Base-by-base conservation (phyloP, 768 basidiomycete species). In the Tephrocybe rancida region DNA sequence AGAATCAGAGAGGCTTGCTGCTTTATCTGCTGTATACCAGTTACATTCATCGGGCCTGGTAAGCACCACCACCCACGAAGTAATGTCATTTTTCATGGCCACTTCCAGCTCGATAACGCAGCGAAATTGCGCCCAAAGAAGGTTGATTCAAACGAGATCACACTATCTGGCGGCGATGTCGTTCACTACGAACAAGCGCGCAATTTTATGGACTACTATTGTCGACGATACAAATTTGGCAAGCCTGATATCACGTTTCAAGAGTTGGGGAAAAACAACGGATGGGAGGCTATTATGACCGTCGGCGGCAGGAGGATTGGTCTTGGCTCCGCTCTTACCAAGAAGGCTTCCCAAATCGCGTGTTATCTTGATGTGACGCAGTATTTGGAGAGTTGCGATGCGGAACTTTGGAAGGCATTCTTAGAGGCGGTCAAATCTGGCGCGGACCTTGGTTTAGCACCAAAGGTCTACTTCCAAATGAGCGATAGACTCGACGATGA, bases 131-230 rank as follows among this genome's bases (percentile, higher is more conserved):
- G 61, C 16, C 61, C 66, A 16, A 59, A 56, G 22, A 58, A 55
- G 44, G 30, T 52, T 22, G 63, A 66, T 19, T 44, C 42, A 25
- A 65, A 58, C 0, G 64, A 69, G 24, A 55, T 67, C 30, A 55
- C 56, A 8, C 73, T 95, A 10, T 82, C 85, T 2, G 88, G 93
- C 62, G 84, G 85, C 22, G 77, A 82, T 10, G 62, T 70, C 19
- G 80, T 95, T 57, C 73, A 73, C 6, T 86, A 86, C 46, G 90
- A 92, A 47, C 80, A 80, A 47, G 92, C 93, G 3, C 84, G 88
- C 44, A 84, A 81, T 55, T 98, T 98, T 75, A 95, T 97, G 88
- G 95, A 95, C 58, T 98, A 90, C 67, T 98, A 98, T 63, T 96
- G 94, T 65, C 81, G 85, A 41, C 78, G 84, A 30, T 97, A 85